phyloP scores from a whole-genome alignment of 192 early-diverging fungal species.

The Allomyces javanicus region DNA sequence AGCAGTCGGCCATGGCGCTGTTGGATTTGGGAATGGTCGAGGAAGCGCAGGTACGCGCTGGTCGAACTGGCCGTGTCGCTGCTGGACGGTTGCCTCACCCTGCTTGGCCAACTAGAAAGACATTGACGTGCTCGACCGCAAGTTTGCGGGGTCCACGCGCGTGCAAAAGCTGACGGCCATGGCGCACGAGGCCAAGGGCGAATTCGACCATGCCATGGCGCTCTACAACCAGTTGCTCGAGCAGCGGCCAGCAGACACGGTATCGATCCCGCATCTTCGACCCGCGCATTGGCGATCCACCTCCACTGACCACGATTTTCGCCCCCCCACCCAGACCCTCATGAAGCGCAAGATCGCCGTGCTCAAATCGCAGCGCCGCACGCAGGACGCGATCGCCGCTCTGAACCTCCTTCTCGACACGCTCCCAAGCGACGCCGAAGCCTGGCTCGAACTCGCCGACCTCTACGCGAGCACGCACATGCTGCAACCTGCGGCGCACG shows the following conservation, averaged over 20 bases:
- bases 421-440: slow-evolving; percentile 27
- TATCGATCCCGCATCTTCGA: too few relatives aligned
- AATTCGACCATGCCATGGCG: slow-evolving; percentile 14
- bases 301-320: too few relatives aligned
- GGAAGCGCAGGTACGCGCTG: too few relatives aligned
- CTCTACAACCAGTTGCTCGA: slow-evolving; percentile 19
- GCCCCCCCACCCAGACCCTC: too few relatives aligned
- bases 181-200: slow-evolving; percentile 19
- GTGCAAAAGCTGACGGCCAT: slow-evolving; percentile 12
- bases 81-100: too few relatives aligned
- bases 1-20: too few relatives aligned
- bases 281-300: too few relatives aligned
- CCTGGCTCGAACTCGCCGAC: slow-evolving; percentile 23
- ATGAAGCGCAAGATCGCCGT: neutral
- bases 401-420: slow-evolving; percentile 23
- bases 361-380: neutral
- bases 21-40: too few relatives aligned
- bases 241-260: neutral
- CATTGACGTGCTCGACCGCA: neutral
- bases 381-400: slow-evolving; percentile 19
- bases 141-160: neutral
- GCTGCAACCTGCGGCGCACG: slow-evolving; percentile 27
- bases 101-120: neutral
- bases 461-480: slow-evolving; percentile 20
- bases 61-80: too few relatives aligned